These are phyloP conservation scores for Geranium incanum DNA, from an alignment of 441 rosid species.

Conservation along the genomic window DNA sequence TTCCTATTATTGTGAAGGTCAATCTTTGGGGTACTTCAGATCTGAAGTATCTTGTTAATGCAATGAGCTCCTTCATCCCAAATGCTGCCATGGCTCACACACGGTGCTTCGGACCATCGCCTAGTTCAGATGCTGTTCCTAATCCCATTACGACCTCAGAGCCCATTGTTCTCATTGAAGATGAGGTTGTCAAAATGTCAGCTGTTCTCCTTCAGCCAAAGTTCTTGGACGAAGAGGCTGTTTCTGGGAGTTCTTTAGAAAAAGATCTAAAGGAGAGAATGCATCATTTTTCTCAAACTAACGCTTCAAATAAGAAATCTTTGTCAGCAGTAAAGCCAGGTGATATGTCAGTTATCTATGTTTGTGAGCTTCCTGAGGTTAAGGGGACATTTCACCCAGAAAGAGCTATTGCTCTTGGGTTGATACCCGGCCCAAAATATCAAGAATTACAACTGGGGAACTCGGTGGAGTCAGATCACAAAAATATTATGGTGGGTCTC, in stretches of 20 bases:
- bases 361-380: conserved; percentile 78
- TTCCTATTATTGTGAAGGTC: conserved; percentile 43
- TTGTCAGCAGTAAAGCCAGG: conserved; percentile 41
- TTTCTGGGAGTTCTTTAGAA: background rate
- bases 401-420: conserved; percentile 72
- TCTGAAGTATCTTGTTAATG: conserved; percentile 74
- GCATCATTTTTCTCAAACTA: background rate
- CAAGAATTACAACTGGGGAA: conserved; percentile 66
- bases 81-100: conserved; percentile 96
- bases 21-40: conserved; percentile 95
- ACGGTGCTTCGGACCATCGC: conserved; percentile 53
- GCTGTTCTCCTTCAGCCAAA: conserved; percentile 54
- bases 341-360: conserved; percentile 71
- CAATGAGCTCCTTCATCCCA: conserved; percentile 86
- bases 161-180: conserved; percentile 55
- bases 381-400: conserved; percentile 70
- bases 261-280: background rate
- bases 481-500: conserved; percentile 51
- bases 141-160: conserved; percentile 33
- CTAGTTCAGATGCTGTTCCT: conserved; percentile 32
- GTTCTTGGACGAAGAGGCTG: background rate
- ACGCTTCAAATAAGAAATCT: background rate
- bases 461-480: conserved; percentile 68
- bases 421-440: conserved; percentile 74
- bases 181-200: conserved; percentile 84